Evolutionary conservation across 2,329 filamentous ascomycete genomes (phyloP).

Genomic region (Trichoderma koningiopsis): DNA sequence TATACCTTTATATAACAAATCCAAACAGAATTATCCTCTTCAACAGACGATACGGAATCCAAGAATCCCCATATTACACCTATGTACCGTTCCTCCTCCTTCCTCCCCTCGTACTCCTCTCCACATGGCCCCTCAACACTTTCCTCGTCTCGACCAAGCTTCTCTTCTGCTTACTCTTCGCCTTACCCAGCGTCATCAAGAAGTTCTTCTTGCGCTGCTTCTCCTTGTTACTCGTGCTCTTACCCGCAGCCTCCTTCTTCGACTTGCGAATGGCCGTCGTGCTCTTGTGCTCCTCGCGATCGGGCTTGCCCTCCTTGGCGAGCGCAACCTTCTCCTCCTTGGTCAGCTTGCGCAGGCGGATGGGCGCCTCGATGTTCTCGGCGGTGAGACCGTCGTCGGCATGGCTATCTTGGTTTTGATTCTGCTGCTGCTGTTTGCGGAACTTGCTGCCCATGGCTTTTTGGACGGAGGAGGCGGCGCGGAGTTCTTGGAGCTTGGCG

Average conservation of each 20-base stretch:
- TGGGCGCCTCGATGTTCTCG: slow-evolving; percentile 86
- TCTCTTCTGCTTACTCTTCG: slow-evolving; percentile 91
- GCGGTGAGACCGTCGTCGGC: slow-evolving; percentile 88
- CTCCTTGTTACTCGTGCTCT: slow-evolving; percentile 96
- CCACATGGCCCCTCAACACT: slow-evolving; percentile 77
- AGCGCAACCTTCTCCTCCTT: slow-evolving; percentile 87
- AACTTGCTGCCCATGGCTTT: slow-evolving; percentile 55
- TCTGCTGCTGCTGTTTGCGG: slow-evolving; percentile 50
- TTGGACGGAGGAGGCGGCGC: slow-evolving; percentile 70
- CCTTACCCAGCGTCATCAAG: slow-evolving; percentile 96
- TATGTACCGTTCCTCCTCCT: slow-evolving; percentile 66
- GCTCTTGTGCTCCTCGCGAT: slow-evolving; percentile 78
- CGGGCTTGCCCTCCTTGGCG: slow-evolving; percentile 79
- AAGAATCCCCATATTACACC: neutral
- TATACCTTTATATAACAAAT: neutral
- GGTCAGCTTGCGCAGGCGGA: slow-evolving; percentile 77
- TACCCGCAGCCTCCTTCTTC: slow-evolving; percentile 85
- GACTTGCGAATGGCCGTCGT: slow-evolving; percentile 82
- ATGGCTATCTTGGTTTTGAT: slow-evolving; percentile 56
- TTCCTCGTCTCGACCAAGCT: slow-evolving; percentile 85
- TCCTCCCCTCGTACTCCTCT: slow-evolving; percentile 81
- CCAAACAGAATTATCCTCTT: neutral
- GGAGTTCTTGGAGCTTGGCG: slow-evolving; percentile 89
- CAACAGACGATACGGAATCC: too few relatives aligned
- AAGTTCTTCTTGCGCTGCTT: slow-evolving; percentile 98